Conservation (phyloP, 495 filamentous ascomycete species). For the Aspergillus leporis region DNA sequence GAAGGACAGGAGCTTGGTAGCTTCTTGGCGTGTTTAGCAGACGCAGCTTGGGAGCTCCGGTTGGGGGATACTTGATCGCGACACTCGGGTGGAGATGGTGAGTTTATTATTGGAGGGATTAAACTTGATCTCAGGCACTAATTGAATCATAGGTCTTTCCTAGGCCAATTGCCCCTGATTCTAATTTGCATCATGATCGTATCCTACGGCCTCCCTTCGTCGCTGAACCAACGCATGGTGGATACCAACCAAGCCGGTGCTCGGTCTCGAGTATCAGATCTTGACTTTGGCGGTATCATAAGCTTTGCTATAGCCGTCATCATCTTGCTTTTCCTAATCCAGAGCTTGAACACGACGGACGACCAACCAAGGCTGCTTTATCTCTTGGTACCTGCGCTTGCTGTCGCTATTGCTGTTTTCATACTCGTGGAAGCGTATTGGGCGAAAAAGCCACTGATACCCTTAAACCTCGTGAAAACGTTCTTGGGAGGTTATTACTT, state of each 20-base stretch:
- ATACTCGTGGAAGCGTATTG: conserved; percentile 24
- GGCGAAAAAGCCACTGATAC: conserved; percentile 26
- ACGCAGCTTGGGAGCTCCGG: conserved; percentile 21
- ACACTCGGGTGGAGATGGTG: conserved; percentile 32
- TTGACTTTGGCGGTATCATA: conserved; percentile 18
- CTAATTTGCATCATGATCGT: conserved; percentile 22
- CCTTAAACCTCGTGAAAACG: conserved; percentile 21
- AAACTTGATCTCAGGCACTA: not conserved
- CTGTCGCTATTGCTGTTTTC: conserved; percentile 16
- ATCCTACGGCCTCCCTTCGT: conserved; percentile 14
- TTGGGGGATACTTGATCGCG: conserved; percentile 24
- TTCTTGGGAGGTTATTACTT: conserved; percentile 16
- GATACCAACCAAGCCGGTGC: not conserved
- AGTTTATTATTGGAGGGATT: not conserved
- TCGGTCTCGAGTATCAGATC: conserved; percentile 1
- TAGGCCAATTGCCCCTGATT: conserved; percentile 28
- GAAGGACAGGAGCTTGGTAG: too few relatives aligned
- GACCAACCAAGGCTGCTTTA: not conserved
- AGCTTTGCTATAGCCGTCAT: conserved; percentile 13
- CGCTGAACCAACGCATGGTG: conserved; percentile 6
- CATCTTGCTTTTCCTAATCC: conserved; percentile 13
- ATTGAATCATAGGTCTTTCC: conserved; percentile 25
- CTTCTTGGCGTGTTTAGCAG: too few relatives aligned
- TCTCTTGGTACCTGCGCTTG: conserved; percentile 9
- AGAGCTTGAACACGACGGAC: not conserved